A percentile compares a stretch with the other conserved stretches of the same genome.
Conservation (phyloP, 2,329 filamentous ascomycete genomes). For the Pseudopyricularia cyperi region DNA sequence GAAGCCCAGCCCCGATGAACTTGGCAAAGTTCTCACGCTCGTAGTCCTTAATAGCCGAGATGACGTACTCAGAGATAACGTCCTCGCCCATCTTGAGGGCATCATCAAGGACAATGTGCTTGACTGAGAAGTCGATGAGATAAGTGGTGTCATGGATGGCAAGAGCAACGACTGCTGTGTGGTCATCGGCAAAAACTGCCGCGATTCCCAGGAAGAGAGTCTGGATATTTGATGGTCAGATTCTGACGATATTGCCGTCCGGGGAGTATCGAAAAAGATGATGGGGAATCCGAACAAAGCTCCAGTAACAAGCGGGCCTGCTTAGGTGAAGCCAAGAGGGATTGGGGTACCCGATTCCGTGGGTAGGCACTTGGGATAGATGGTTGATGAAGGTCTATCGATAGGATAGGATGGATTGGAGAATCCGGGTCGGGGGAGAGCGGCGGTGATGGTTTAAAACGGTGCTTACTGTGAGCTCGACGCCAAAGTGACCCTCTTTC, state of each 20-base stretch:
- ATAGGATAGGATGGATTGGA: too few relatives aligned
- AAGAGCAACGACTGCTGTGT: constrained; percentile 46
- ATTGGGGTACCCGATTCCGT: too few relatives aligned
- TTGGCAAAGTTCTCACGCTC: constrained; percentile 56
- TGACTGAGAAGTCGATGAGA: constrained; percentile 57
- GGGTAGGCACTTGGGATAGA: too few relatives aligned
- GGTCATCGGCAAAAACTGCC: constrained; percentile 34
- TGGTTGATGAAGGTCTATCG: too few relatives aligned
- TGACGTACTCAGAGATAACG: constrained; percentile 45
- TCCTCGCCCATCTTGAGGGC: constrained; percentile 25
- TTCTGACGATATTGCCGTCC: too few relatives aligned
- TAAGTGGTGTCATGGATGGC: constrained; percentile 65
- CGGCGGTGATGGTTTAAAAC: neutral
- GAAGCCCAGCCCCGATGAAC: constrained; percentile 62
- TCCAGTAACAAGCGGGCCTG: too few relatives aligned
- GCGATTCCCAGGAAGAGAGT: constrained; percentile 52
- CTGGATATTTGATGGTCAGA: constrained; percentile 20
- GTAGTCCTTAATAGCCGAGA: constrained; percentile 44
- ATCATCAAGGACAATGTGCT: constrained; percentile 35
- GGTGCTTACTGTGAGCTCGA: constrained; percentile 28
- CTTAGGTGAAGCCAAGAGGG: too few relatives aligned
- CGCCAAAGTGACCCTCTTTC: constrained; percentile 28
- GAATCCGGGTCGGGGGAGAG: neutral
- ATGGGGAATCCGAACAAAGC: too few relatives aligned
- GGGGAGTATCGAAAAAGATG: too few relatives aligned